Evolutionary conservation across 257 asterid genomes (phyloP), one percentile per base, ranked within the genome.

Genomic region (Orobanche coerulescens): DNA sequence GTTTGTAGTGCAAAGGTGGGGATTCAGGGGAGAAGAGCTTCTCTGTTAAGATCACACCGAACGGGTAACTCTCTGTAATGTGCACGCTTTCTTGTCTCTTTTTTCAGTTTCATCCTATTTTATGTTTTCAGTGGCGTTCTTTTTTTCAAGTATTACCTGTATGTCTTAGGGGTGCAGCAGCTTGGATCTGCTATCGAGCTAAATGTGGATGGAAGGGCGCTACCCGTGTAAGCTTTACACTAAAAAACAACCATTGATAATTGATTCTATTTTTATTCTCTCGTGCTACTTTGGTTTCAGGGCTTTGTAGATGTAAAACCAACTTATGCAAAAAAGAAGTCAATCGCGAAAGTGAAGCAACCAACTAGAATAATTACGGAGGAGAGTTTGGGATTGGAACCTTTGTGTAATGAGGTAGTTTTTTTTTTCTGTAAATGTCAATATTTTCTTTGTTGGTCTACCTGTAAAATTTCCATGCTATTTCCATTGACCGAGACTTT

Each of bases 121-220:
- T n/a, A n/a, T n/a, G n/a, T n/a, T n/a, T n/a, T n/a, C n/a, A n/a
- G n/a, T n/a, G n/a, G n/a, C n/a, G n/a, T n/a, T n/a, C n/a, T n/a
- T n/a, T n/a, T n/a, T n/a, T n/a, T n/a, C n/a, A n/a, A n/a, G n/a
- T n/a, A n/a, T n/a, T n/a, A n/a, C n/a, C n/a, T n/a, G n/a, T n/a
- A n/a, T n/a, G n/a, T 76, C 68, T 5, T 79, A 88, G 98, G 13
- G 76, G 70, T 62, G 75, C 78, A 61, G 98, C 98, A 67, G 9
- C 50, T 42, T 92, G 97, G 96, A 86, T 62, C 39, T 92, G 97
- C 74, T 81, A 79, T 77, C 91, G 97, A 61, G 97, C 72, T 68
- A 88, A 75, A 71, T 92, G 98, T 71, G 95, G 95, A 42, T 88
- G 95, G 98, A 81, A 49, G 67, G 98, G 98, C 67, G 16, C 61